Base-by-base conservation (phyloP, 1,284 basidiomycete genomes). In the Vanrija pseudolonga region DNA sequence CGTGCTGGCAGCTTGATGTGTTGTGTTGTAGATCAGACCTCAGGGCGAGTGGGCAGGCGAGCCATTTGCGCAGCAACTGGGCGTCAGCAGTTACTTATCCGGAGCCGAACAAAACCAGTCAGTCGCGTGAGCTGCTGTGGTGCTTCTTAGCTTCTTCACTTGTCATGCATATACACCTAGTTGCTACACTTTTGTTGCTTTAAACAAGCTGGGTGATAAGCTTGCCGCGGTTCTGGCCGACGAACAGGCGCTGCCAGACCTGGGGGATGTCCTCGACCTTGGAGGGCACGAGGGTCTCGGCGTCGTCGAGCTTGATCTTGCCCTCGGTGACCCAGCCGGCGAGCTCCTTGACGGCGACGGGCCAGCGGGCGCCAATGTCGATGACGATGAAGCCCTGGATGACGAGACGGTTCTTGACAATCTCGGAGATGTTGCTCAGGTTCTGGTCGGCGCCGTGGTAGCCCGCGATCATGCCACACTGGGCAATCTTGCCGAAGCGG, bases 361-460 rank as follows among this genome's bases (percentile, higher is more conserved):
- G 46, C 53, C 56, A 56, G 37, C 60, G 54, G 38, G 51, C 38
- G 12, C 59, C 37, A 51, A 70, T 60, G 64, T 78, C 76, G 51
- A 72, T 57, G 9, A 75, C 63, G 56, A 77, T 71, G 61, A 78
- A 77, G 45, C 78, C 80, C 51, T 77, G 61, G 42, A 81, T 62
- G 40, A 60, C 67, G 50, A 77, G 61, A 7, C 78, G 65, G 65
- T 77, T 77, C 11, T 64, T 66, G 55, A 80, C 73, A 59, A 80
- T 50, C 43, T 71, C 62, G 26, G 55, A 47, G 55, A 64, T 64
- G 57, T 71, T 67, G 23, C 57, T 50, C 14, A 74, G 19, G 17
- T 53, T 47, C 14, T 53, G 18, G 6, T 50, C 26, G 23, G 62
- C 40, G 45, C 61, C 59, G 52, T 66, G 56, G 61, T 73, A 70